Evolutionary conservation across 768 basidiomycete species (phyloP).

Genomic region (Trametopsis cervina): DNA sequence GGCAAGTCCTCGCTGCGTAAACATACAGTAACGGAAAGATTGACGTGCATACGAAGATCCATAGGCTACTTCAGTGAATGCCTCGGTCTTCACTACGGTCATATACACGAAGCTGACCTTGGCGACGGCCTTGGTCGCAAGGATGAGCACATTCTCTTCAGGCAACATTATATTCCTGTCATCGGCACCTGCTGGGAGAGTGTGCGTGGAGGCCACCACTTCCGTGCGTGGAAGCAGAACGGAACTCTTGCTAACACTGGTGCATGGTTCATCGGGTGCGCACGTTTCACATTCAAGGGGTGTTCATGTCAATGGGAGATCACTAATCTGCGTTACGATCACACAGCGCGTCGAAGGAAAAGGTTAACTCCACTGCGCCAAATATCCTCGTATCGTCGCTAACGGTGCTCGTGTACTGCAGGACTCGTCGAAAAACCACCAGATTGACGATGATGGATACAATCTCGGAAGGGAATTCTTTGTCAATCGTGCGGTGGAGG

Average conservation of each 20-base stretch:
- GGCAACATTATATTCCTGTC: conserved; percentile 72
- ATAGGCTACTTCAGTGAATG: conserved; percentile 82
- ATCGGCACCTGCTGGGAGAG: conserved; percentile 91
- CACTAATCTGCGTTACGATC: not conserved
- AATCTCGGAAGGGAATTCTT: conserved; percentile 78
- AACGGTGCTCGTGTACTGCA: conserved; percentile 7
- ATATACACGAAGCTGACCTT: conserved; percentile 71
- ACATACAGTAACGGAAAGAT: too few relatives aligned
- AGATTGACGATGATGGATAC: conserved; percentile 73
- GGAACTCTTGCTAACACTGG: conserved; percentile 63
- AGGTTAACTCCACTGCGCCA: conserved; percentile 28
- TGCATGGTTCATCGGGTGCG: conserved; percentile 83
- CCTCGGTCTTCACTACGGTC: conserved; percentile 69
- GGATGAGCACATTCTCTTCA: conserved; percentile 61
- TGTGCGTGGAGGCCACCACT: conserved; percentile 79
- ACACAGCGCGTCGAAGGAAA: conserved; percentile 66
- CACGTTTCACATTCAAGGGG: conserved; percentile 12
- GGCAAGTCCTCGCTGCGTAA: conserved; percentile 29
- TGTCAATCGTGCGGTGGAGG: conserved; percentile 56
- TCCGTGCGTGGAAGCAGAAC: conserved; percentile 86
- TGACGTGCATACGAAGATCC: conserved; percentile 36
- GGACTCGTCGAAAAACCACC: conserved; percentile 61
- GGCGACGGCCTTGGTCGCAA: conserved; percentile 76
- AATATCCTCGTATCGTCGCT: conserved; percentile 2
- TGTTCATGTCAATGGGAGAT: too few relatives aligned